Conservation (phyloP, 352 stramenopile species). For the Pythium phragmiticola region DNA sequence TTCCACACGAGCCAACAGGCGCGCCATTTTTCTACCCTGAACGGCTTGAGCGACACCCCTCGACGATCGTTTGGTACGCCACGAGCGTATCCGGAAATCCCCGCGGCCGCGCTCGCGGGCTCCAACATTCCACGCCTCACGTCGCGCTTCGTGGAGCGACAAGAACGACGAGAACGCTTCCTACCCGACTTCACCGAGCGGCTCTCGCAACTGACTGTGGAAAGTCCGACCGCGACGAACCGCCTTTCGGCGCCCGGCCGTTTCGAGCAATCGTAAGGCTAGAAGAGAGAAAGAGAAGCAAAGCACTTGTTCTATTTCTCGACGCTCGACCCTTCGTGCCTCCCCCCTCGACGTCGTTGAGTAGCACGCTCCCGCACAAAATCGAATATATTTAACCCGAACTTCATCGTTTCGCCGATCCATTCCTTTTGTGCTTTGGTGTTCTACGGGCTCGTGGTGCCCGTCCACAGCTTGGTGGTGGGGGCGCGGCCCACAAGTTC, state of each 20-base stretch:
- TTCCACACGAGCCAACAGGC: constrained; percentile 5
- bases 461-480: constrained; percentile 68
- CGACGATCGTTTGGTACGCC: constrained; percentile 22
- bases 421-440: neutral
- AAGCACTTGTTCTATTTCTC: neutral
- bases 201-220: constrained; percentile 24
- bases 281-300: neutral
- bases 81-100: constrained; percentile 23
- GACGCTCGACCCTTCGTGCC: neutral
- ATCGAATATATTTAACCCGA: constrained; percentile 37
- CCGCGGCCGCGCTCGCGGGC: constrained; percentile 13
- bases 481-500: constrained; percentile 57
- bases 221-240: constrained; percentile 22
- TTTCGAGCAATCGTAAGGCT: constrained; percentile 26
- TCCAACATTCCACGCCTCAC: constrained; percentile 23
- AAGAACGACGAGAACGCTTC: constrained; percentile 7
- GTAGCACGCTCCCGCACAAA: constrained; percentile 5
- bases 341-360: neutral
- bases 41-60: constrained; percentile 3
- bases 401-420: neutral
- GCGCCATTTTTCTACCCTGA: neutral
- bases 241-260: constrained; percentile 26
- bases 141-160: constrained; percentile 14
- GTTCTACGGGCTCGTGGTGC: constrained; percentile 11
- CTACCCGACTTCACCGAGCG: constrained; percentile 19